These are phyloP conservation scores for Rhododendron mucronatum DNA, from an alignment of 148 eudicot species.

Conservation along the genomic window DNA sequence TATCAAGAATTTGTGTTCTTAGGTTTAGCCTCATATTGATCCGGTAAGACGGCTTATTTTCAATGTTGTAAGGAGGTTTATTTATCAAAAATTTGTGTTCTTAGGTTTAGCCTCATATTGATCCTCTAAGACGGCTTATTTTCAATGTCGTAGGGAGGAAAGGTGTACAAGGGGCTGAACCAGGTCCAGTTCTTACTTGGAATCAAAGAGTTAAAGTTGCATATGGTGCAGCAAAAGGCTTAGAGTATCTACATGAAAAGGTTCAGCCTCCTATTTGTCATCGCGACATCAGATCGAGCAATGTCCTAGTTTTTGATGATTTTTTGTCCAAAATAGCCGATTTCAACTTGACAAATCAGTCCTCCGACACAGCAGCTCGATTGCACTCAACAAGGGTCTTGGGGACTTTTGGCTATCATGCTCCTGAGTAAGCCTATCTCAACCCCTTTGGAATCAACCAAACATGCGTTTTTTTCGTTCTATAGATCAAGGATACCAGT, in stretches of 20 bases:
- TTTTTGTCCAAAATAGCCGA: conserved; percentile 56
- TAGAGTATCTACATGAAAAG: conserved; percentile 62
- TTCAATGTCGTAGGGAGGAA: conserved; percentile 38
- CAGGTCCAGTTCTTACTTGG: conserved; percentile 63
- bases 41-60: background rate
- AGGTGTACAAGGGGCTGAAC: conserved; percentile 69
- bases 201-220: conserved; percentile 58
- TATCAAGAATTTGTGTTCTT: background rate
- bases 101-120: background rate
- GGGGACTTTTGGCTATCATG: conserved; percentile 73
- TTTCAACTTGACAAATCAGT: conserved; percentile 56
- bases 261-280: conserved; percentile 62
- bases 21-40: background rate
- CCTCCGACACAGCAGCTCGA: conserved; percentile 66
- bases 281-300: conserved; percentile 63
- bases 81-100: background rate
- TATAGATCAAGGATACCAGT: no score
- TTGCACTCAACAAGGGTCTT: conserved; percentile 70
- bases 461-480: background rate
- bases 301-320: conserved; percentile 51
- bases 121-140: background rate
- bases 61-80: no score
- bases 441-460: background rate
- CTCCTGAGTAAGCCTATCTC: conserved; percentile 48
- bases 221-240: conserved; percentile 62